phyloP scores from a whole-genome alignment of 805 yeast genomes.

The Starmerella bombi region DNA sequence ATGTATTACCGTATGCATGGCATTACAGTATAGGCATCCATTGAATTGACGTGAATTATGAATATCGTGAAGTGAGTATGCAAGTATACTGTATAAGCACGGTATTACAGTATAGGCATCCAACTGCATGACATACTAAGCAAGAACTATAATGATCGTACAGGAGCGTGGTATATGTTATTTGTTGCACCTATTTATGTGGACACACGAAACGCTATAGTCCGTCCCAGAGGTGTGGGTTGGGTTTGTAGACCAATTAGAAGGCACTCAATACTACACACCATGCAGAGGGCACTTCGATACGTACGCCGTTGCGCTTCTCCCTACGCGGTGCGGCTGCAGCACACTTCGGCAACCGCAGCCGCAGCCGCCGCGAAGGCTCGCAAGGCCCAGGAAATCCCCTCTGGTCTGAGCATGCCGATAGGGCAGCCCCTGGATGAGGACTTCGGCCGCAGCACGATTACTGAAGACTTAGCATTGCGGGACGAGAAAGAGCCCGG shows the following conservation, averaged over 20 bases:
- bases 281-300: slow-evolving; percentile 31
- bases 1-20: no score
- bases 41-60: no score
- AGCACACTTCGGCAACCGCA: slow-evolving; percentile 4
- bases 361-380: slow-evolving; percentile 1
- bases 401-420: slow-evolving; percentile 19
- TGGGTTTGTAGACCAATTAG: background rate
- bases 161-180: no score
- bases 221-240: background rate
- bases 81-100: no score
- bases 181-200: no score
- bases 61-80: no score
- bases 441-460: slow-evolving; percentile 24
- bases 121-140: no score
- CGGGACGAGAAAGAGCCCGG: slow-evolving; percentile 19
- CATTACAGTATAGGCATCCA: no score
- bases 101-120: no score
- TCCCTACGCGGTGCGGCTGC: slow-evolving; percentile 4
- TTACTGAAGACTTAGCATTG: slow-evolving; percentile 25
- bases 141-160: no score
- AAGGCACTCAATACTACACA: slow-evolving; percentile 1
- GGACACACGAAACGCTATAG: no score
- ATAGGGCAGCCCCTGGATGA: slow-evolving; percentile 26
- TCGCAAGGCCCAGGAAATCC: slow-evolving; percentile 17
- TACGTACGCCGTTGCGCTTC: slow-evolving; percentile 13